A percentile compares a stretch with the other conserved stretches of the same genome.
phyloP scores from a whole-genome alignment of 2,329 filamentous ascomycete species.

The Biscogniauxia mediterranea region DNA sequence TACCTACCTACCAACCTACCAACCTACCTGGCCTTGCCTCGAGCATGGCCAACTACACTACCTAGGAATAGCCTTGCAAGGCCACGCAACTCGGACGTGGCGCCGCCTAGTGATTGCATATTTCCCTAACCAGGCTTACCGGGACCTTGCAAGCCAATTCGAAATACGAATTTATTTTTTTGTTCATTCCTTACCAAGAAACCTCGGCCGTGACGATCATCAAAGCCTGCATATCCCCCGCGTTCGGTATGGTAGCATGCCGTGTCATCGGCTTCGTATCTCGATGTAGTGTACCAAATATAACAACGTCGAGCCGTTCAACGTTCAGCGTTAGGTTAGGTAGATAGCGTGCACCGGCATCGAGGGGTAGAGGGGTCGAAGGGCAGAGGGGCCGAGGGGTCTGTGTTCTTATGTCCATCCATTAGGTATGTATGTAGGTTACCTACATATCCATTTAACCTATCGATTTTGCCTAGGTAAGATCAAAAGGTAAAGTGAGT shows the following conservation, averaged over 20 bases:
- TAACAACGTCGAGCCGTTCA: background rate
- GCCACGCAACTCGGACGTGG: conserved; percentile 1
- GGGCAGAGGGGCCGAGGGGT: no score
- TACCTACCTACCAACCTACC: background rate
- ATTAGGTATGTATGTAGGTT: no score
- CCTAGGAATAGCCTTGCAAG: conserved; percentile 4
- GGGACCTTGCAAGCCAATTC: background rate
- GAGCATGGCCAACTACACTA: conserved; percentile 1
- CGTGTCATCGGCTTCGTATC: background rate
- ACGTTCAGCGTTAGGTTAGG: background rate
- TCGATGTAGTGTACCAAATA: background rate
- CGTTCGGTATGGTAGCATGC: background rate
- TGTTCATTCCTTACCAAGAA: background rate
- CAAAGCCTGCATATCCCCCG: background rate
- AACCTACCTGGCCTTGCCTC: background rate
- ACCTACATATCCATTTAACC: no score
- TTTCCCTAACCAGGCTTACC: background rate
- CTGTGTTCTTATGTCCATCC: no score
- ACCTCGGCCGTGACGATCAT: background rate
- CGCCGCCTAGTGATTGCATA: background rate
- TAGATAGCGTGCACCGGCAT: background rate
- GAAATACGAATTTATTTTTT: background rate
- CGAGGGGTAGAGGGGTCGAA: background rate
- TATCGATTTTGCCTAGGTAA: no score
- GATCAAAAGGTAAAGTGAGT: no score